phyloP scores from a whole-genome alignment of 306 rosid genomes.

The Cajanus cajan region DNA sequence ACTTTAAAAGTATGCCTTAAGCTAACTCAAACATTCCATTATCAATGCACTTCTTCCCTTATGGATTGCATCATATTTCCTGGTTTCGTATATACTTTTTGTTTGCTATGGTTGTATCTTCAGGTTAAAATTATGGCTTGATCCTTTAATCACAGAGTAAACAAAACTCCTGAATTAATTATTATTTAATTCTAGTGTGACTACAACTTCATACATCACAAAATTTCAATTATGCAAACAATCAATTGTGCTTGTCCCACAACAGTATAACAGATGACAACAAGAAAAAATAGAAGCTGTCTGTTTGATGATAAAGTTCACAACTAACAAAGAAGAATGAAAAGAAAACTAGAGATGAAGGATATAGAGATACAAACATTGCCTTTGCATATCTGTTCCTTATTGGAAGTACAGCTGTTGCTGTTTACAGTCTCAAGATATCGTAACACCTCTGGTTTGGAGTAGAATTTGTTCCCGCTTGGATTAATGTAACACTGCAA shows the following conservation, averaged over 20 bases:
- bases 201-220: neutral
- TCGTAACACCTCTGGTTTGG: conserved; percentile 66
- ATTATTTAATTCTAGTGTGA: neutral
- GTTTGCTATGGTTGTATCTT: neutral
- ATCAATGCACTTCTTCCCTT: neutral
- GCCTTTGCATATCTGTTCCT: conserved; percentile 30
- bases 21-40: neutral
- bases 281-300: neutral
- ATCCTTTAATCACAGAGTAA: conserved; percentile 8
- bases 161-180: neutral
- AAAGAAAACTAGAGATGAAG: neutral
- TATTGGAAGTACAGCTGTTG: conserved; percentile 33
- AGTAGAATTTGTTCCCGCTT: conserved; percentile 55
- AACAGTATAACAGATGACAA: neutral
- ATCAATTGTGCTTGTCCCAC: neutral
- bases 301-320: neutral
- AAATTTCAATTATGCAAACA: neutral
- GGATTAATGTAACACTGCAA: conserved; percentile 73
- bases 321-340: neutral
- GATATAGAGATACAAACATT: conserved; percentile 46
- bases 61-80: neutral
- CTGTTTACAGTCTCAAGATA: conserved; percentile 50
- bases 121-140: neutral
- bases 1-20: neutral
- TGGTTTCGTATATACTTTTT: neutral